These are phyloP conservation scores for Russula virescens DNA, from an alignment of 768 basidiomycete species.

Conservation along the genomic window DNA sequence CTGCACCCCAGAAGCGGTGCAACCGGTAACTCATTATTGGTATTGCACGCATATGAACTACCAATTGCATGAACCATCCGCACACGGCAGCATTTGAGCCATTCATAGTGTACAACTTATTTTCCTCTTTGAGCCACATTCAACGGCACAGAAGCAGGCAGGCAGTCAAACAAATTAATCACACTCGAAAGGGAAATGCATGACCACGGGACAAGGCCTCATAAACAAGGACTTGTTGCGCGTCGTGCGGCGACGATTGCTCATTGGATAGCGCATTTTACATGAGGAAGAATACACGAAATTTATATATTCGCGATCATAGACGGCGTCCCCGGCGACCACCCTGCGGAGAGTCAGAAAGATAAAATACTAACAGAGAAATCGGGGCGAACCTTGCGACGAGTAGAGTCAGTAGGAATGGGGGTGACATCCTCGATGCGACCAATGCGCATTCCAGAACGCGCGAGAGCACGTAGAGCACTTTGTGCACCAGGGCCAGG, in stretches of 20 bases:
- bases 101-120: not conserved
- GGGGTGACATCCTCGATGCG: conserved; percentile 98
- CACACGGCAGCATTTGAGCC: not conserved
- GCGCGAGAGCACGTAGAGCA: conserved; percentile 95
- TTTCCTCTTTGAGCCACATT: not conserved
- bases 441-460: conserved; percentile 97
- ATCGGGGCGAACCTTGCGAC: conserved; percentile 72
- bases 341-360: conserved; percentile 51
- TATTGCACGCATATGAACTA: not conserved
- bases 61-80: not conserved
- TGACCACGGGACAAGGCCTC: conserved; percentile 76
- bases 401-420: conserved; percentile 93
- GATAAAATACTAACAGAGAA: not conserved
- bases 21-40: not conserved
- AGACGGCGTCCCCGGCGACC: conserved; percentile 99
- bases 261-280: conserved; percentile 38
- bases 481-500: conserved; percentile 98
- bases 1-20: not conserved
- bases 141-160: not conserved
- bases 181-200: conserved; percentile 24
- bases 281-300: conserved; percentile 28
- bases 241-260: conserved; percentile 78
- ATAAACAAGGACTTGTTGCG: conserved; percentile 59
- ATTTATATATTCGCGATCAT: conserved; percentile 35
- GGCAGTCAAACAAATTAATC: not conserved